These are phyloP conservation scores for Plantago ovata DNA, from an alignment of 257 asterid genomes.

Conservation along the genomic window DNA sequence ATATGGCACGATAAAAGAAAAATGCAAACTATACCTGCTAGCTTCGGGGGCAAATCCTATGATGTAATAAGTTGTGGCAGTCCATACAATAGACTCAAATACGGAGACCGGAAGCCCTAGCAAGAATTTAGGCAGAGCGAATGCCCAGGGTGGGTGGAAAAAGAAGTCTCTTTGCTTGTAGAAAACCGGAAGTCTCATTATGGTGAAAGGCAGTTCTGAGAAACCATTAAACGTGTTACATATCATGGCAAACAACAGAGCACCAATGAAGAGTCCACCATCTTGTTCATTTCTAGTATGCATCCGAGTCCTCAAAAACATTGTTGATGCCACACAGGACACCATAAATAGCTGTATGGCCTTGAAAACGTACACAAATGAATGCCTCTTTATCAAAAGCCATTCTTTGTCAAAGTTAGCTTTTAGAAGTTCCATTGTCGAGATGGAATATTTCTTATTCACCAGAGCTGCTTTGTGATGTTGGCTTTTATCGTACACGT, in stretches of 20 bases:
- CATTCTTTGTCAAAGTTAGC: slow-evolving; percentile 69
- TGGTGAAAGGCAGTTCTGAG: slow-evolving; percentile 48
- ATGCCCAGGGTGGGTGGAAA: slow-evolving; percentile 67
- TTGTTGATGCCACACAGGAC: slow-evolving; percentile 49
- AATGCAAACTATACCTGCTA: slow-evolving; percentile 28
- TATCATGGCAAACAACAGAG: slow-evolving; percentile 41
- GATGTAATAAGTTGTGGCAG: slow-evolving; percentile 48
- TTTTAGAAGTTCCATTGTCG: slow-evolving; percentile 45
- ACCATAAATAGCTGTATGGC: slow-evolving; percentile 53
- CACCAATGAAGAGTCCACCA: slow-evolving; percentile 52
- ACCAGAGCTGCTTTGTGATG: slow-evolving; percentile 56
- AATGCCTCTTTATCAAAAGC: slow-evolving; percentile 61
- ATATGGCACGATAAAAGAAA: background rate
- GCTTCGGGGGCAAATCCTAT: slow-evolving; percentile 72
- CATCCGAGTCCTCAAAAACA: slow-evolving; percentile 47
- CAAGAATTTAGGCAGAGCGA: slow-evolving; percentile 46
- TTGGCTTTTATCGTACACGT: slow-evolving; percentile 35
- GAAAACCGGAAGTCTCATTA: slow-evolving; percentile 59
- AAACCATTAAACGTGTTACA: slow-evolving; percentile 55
- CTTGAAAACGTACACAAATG: slow-evolving; percentile 64
- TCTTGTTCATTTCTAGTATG: slow-evolving; percentile 40
- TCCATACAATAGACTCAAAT: slow-evolving; percentile 56
- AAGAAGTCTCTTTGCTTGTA: slow-evolving; percentile 61
- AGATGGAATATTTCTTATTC: slow-evolving; percentile 38
- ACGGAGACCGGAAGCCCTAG: slow-evolving; percentile 49